Evolutionary conservation across 2,329 filamentous ascomycete species (phyloP).

Genomic region (Arthrobotrys conoides): DNA sequence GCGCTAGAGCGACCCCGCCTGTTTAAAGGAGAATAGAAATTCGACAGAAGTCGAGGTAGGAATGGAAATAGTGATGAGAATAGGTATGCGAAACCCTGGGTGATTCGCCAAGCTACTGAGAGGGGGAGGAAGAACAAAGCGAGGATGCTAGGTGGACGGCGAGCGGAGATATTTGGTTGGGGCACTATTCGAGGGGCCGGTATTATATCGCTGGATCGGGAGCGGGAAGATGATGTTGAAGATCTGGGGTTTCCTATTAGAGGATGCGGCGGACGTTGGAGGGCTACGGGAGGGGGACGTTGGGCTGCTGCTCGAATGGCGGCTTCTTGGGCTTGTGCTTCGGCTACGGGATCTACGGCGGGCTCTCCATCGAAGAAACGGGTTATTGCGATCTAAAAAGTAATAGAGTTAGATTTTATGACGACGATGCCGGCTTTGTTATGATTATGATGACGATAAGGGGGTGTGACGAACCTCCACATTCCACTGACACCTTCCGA

Average conservation of each 20-base stretch:
- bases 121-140: slow-evolving; percentile 86
- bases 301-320: background rate
- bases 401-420: slow-evolving; percentile 39
- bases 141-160: slow-evolving; percentile 81
- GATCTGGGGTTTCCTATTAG: slow-evolving; percentile 62
- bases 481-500: slow-evolving; percentile 94
- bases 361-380: slow-evolving; percentile 98
- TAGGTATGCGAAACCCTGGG: slow-evolving; percentile 79
- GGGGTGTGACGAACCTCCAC: slow-evolving; percentile 76
- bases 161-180: slow-evolving; percentile 76
- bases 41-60: slow-evolving; percentile 75
- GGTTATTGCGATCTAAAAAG: slow-evolving; percentile 84
- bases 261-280: slow-evolving; percentile 63
- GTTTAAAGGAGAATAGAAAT: slow-evolving; percentile 65
- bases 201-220: slow-evolving; percentile 69
- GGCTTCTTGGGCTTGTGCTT: slow-evolving; percentile 77
- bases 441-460: slow-evolving; percentile 32
- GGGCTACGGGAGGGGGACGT: slow-evolving; percentile 71
- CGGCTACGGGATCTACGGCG: slow-evolving; percentile 79
- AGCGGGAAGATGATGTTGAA: slow-evolving; percentile 66
- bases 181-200: slow-evolving; percentile 89
- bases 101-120: slow-evolving; percentile 80
- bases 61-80: slow-evolving; percentile 82
- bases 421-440: background rate
- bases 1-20: slow-evolving; percentile 37